Evolutionary conservation across 2,329 filamentous ascomycete genomes (phyloP).

Genomic region (Nigrospora oryzae): DNA sequence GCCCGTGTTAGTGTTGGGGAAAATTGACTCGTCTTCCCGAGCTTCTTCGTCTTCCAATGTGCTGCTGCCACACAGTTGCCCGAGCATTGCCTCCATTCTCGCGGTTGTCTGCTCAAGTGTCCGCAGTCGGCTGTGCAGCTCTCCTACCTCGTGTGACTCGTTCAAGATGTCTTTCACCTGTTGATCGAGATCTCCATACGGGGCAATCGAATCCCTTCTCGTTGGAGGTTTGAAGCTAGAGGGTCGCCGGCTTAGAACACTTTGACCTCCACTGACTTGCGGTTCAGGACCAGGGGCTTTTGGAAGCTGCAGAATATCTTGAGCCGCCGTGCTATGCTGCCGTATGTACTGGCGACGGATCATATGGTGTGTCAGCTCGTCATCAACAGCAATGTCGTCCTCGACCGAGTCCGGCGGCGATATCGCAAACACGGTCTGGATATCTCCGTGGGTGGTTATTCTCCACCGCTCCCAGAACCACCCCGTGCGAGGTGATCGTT

Average conservation of each 20-base stretch:
- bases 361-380: slow-evolving; percentile 48
- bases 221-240: slow-evolving; percentile 22
- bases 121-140: slow-evolving; percentile 34
- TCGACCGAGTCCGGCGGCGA: slow-evolving; percentile 55
- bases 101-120: slow-evolving; percentile 40
- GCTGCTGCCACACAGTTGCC: slow-evolving; percentile 21
- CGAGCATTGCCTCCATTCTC: slow-evolving; percentile 39
- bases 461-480: slow-evolving; percentile 61
- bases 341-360: slow-evolving; percentile 46
- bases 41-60: slow-evolving; percentile 7
- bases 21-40: slow-evolving; percentile 5
- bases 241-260: slow-evolving; percentile 1
- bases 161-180: slow-evolving; percentile 41
- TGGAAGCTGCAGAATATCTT: slow-evolving; percentile 5
- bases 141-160: slow-evolving; percentile 34
- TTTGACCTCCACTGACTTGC: too few species aligned
- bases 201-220: slow-evolving; percentile 45
- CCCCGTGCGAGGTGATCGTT: slow-evolving; percentile 10
- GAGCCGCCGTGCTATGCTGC: slow-evolving; percentile 32
- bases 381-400: slow-evolving; percentile 49
- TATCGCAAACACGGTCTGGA: slow-evolving; percentile 65
- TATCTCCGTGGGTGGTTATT: slow-evolving; percentile 63
- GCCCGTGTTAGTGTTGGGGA: too few species aligned
- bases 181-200: slow-evolving; percentile 40
- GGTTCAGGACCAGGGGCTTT: background rate